Evolutionary conservation across 306 rosid species (phyloP).

Genomic region (Acacia acuminata): DNA sequence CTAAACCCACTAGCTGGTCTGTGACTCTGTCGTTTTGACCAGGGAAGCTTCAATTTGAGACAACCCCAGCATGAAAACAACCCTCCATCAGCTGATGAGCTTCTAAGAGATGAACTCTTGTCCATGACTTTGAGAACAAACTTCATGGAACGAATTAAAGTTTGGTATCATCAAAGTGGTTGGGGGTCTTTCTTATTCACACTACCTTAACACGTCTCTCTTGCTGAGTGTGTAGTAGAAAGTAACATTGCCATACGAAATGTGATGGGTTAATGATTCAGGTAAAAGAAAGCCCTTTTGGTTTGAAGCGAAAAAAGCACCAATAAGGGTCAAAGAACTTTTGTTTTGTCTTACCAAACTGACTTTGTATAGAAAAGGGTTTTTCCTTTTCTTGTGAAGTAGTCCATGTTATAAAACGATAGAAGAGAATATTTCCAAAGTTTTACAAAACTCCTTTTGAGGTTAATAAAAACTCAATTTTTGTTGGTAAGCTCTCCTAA

Average conservation of each 20-base stretch:
- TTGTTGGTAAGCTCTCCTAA: no score
- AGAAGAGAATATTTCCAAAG: not conserved
- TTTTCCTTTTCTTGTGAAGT: not conserved
- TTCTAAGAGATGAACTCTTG: conserved; percentile 42
- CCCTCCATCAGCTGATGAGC: conserved; percentile 32
- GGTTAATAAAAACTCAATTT: not conserved
- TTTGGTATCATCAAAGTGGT: not conserved
- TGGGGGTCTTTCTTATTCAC: not conserved
- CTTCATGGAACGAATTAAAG: conserved; percentile 34
- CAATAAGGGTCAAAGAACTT: not conserved
- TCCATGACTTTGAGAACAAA: conserved; percentile 42
- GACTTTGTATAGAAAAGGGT: conserved; percentile 22
- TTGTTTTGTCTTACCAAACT: conserved; percentile 15
- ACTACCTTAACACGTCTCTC: not conserved
- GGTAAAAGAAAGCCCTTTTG: not conserved
- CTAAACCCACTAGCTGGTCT: conserved; percentile 42
- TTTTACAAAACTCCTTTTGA: not conserved
- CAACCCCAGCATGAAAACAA: conserved; percentile 71
- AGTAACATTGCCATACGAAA: conserved; percentile 26
- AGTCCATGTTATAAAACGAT: not conserved
- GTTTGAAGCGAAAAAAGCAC: not conserved
- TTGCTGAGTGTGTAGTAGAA: conserved; percentile 58
- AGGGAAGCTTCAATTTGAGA: conserved; percentile 70
- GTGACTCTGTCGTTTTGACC: conserved; percentile 36
- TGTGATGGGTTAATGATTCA: not conserved